Percentiles rank a stretch among this genome's conserved stretches.
Evolutionary conservation across 768 basidiomycete species (phyloP).

Genomic region (Grammothele lineata): DNA sequence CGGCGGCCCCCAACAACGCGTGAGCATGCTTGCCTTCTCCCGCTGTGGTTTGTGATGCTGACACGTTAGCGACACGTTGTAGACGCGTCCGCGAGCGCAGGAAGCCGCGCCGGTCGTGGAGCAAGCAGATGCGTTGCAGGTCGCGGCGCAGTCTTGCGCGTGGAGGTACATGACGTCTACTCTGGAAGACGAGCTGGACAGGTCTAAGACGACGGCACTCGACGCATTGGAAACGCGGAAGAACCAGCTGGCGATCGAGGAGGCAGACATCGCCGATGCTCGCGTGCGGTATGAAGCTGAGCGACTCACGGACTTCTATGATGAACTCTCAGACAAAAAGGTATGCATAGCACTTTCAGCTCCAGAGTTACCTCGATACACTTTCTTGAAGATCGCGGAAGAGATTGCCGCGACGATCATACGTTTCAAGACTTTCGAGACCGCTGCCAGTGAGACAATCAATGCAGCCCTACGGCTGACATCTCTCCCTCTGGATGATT

Average conservation of each 20-base stretch:
- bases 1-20: too few relatives aligned
- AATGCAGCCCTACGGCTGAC: conserved; percentile 3
- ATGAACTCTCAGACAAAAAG: conserved; percentile 37
- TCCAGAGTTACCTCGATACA: neutral
- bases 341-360: conserved; percentile 17
- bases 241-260: conserved; percentile 33
- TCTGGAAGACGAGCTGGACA: conserved; percentile 45
- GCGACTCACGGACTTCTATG: conserved; percentile 39
- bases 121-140: conserved; percentile 33
- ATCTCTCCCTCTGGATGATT: conserved; percentile 5
- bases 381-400: neutral
- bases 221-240: conserved; percentile 34
- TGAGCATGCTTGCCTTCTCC: too few relatives aligned
- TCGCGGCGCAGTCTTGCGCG: conserved; percentile 51
- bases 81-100: conserved; percentile 4
- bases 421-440: conserved; percentile 4
- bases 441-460: neutral
- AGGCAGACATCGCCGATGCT: conserved; percentile 39
- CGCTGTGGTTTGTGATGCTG: too few relatives aligned
- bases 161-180: conserved; percentile 60
- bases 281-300: conserved; percentile 42
- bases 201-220: conserved; percentile 34
- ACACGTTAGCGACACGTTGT: neutral
- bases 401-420: neutral
- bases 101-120: neutral